Conservation (phyloP, 345 rosid genomes). For the Cardamine resedifolia region DNA sequence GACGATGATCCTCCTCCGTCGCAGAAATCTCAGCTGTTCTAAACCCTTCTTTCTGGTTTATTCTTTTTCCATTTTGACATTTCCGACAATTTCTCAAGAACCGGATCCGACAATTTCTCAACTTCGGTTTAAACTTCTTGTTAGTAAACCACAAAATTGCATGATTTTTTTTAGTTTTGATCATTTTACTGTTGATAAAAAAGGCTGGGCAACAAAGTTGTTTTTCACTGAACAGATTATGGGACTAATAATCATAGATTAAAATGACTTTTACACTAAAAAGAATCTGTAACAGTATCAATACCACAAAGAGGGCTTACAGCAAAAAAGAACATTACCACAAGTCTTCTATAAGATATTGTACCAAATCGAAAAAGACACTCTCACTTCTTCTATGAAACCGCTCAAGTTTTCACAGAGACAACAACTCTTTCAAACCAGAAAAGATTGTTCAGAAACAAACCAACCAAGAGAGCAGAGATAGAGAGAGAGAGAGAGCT, state of each 20-base stretch:
- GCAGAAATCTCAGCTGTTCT: slow-evolving; percentile 14
- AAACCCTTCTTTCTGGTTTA: slow-evolving; percentile 19
- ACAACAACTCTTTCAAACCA: not conserved
- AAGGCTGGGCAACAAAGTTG: not conserved
- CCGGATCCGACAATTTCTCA: too few relatives aligned
- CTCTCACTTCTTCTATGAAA: not conserved
- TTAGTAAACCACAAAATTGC: too few relatives aligned
- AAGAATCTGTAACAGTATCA: not conserved
- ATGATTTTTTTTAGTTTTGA: too few relatives aligned
- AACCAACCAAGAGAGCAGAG: not conserved
- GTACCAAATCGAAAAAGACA: not conserved
- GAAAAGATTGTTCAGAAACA: not conserved
- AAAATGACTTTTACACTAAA: not conserved
- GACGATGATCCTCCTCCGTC: slow-evolving; percentile 9
- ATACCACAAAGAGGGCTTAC: not conserved
- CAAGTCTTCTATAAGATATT: not conserved
- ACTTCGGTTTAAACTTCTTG: too few relatives aligned
- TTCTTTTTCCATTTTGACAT: not conserved
- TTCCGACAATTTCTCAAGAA: slow-evolving; percentile 8
- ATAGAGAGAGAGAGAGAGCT: not conserved
- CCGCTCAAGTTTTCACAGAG: not conserved
- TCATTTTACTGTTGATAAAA: too few relatives aligned
- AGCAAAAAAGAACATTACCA: not conserved
- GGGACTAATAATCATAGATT: too few relatives aligned
- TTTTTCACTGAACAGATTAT: not conserved